phyloP scores from a whole-genome alignment of 2,329 filamentous ascomycete species.

The Exophiala spinifera region DNA sequence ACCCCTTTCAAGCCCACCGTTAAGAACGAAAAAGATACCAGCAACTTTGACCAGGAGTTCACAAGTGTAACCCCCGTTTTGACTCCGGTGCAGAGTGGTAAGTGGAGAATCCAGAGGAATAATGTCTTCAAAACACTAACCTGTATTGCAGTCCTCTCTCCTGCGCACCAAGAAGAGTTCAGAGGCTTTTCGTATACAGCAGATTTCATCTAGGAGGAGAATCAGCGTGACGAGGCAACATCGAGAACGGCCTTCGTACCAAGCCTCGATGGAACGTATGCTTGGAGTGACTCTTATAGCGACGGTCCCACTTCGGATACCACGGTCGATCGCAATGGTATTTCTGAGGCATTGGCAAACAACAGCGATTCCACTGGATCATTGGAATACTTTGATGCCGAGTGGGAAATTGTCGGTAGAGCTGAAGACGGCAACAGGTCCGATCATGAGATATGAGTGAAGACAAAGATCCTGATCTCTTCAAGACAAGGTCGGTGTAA shows the following conservation, averaged over 20 bases:
- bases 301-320: background rate
- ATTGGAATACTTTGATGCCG: background rate
- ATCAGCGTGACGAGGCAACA: background rate
- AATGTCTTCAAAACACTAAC: background rate
- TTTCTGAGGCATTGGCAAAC: background rate
- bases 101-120: constrained; percentile 36
- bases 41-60: constrained; percentile 98
- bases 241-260: background rate
- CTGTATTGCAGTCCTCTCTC: constrained; percentile 72
- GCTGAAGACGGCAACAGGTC: background rate
- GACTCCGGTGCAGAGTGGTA: constrained; percentile 95
- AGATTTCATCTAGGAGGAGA: constrained; percentile 47
- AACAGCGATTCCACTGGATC: background rate
- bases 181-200: constrained; percentile 96
- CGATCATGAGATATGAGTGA: background rate
- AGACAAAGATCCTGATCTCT: no score
- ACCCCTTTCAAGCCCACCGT: constrained; percentile 89
- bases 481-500: no score
- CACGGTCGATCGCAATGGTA: background rate
- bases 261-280: background rate
- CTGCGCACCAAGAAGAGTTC: constrained; percentile 99
- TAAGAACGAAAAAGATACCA: constrained; percentile 92
- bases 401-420: background rate
- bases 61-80: constrained; percentile 97
- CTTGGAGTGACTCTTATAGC: background rate